Base-by-base conservation (phyloP, 78 protist genomes). In the Diacronema lutheri region DNA sequence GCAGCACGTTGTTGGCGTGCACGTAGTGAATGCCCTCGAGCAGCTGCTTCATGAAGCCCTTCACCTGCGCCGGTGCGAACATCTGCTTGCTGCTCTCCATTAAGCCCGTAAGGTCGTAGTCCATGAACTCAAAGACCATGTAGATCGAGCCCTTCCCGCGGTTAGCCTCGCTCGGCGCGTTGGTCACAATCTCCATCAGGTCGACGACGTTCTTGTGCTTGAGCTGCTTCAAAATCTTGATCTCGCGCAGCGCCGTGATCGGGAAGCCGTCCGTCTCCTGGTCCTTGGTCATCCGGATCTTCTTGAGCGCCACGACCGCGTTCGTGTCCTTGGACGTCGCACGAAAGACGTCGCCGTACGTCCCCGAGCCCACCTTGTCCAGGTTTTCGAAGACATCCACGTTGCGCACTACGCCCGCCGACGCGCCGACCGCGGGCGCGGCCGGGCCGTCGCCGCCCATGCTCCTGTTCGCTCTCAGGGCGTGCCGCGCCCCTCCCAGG, bases 331-430 rank as follows among this genome's bases (percentile, higher is more conserved):
- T 76, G 73, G 90, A 82, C 66, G 90, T 73, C 26, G 82, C 73
- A 78, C 85, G 83, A 19, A 90, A 64, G 35, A 93, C 95, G 6
- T 73, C 83, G 33, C 95, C 95, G 37, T 93, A 93, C 37, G 93
- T 83, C 58, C 93, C 93, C n/a, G 86, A 90, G 29, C 93, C 93
- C 0, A 90, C 79, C 37, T 60, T 68, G 25, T 88, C 90, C 25
- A 90, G 90, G 20, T 12, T 60, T 46, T 90, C 93, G 73, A 86
- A 90, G 80, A 72, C 46, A n/a, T 90, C 93, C 93, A 90, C n/a
- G n/a, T n/a, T n/a, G n/a, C n/a, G n/a, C n/a, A n/a, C n/a, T n/a
- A n/a, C n/a, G n/a, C n/a, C 83, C 26, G 64, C 77, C 23, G 35
- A 61, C 66, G n/a, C n/a, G n/a, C n/a, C n/a, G n/a, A n/a, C n/a